phyloP scores from a whole-genome alignment of 495 filamentous ascomycete species.

The Talaromyces proteolyticus region DNA sequence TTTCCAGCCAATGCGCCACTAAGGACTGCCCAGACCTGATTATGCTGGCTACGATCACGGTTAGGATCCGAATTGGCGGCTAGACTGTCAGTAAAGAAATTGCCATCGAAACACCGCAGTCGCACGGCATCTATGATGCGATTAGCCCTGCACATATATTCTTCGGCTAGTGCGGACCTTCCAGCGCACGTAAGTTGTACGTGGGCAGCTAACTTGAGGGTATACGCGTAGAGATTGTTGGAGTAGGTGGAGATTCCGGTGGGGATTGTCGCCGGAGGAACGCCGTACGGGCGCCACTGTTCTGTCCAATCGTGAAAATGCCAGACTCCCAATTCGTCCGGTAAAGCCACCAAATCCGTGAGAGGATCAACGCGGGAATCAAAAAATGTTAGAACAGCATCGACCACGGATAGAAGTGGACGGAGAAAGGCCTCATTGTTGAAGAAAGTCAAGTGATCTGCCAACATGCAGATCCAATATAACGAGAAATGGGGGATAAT shows the following conservation, averaged over 20 bases:
- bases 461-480: conserved; percentile 16
- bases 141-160: conserved; percentile 13
- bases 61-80: conserved; percentile 2
- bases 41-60: conserved; percentile 18
- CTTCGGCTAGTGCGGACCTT: conserved; percentile 11
- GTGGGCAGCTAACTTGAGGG: conserved; percentile 12
- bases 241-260: conserved; percentile 11
- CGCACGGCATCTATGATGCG: conserved; percentile 12
- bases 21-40: conserved; percentile 19
- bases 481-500: conserved; percentile 22
- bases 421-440: conserved; percentile 10
- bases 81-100: conserved; percentile 13
- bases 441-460: conserved; percentile 19
- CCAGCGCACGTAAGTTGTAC: too few species aligned
- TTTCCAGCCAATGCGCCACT: conserved; percentile 9
- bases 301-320: conserved; percentile 23
- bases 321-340: conserved; percentile 16
- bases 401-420: conserved; percentile 13
- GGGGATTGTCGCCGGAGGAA: conserved; percentile 13
- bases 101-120: conserved; percentile 9
- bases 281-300: conserved; percentile 11
- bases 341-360: conserved; percentile 15
- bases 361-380: conserved; percentile 8
- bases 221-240: conserved; percentile 14
- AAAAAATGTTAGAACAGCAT: conserved; percentile 19